A percentile compares a stretch with the other conserved stretches of the same genome.
These are phyloP conservation scores for Teunomyces panamensis DNA, from an alignment of 805 yeast species.

Conservation along the genomic window DNA sequence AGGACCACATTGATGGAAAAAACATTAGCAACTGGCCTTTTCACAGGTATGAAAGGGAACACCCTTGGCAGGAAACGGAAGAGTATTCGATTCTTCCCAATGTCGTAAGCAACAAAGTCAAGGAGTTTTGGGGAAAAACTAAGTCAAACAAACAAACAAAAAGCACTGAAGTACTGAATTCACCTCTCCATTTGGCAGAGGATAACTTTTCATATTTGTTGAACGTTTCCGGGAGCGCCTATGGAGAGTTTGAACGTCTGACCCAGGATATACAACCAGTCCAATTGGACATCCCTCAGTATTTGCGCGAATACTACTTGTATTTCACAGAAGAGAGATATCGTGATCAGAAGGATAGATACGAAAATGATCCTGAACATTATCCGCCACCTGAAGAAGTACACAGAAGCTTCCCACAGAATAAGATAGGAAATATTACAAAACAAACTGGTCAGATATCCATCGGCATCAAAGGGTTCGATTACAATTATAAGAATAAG, in stretches of 20 bases:
- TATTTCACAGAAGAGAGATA: slow-evolving; percentile 20
- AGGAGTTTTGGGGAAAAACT: slow-evolving; percentile 47
- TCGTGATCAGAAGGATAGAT: slow-evolving; percentile 24
- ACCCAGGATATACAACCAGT: slow-evolving; percentile 12
- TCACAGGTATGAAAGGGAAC: slow-evolving; percentile 41
- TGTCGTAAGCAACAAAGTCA: slow-evolving; percentile 46
- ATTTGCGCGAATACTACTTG: slow-evolving; percentile 28
- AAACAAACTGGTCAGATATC: slow-evolving; percentile 23
- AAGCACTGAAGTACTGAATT: slow-evolving; percentile 14
- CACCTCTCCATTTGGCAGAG: slow-evolving; percentile 10
- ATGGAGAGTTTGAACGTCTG: slow-evolving; percentile 28
- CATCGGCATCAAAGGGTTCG: slow-evolving; percentile 19
- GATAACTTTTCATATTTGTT: slow-evolving; percentile 24
- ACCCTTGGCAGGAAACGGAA: slow-evolving; percentile 46
- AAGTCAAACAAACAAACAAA: slow-evolving; percentile 7
- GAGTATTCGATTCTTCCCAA: slow-evolving; percentile 60
- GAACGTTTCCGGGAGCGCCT: slow-evolving; percentile 33
- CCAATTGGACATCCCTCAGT: slow-evolving; percentile 25
- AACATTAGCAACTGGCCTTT: slow-evolving; percentile 58
- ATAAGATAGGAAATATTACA: slow-evolving; percentile 29
- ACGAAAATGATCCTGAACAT: slow-evolving; percentile 27
- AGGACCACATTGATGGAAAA: slow-evolving; percentile 48
- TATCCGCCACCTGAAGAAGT: slow-evolving; percentile 13
- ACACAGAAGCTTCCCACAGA: slow-evolving; percentile 1
- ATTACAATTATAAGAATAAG: slow-evolving; percentile 22